Base-by-base conservation (phyloP, 768 basidiomycete species). In the Leccinum rimulosum region DNA sequence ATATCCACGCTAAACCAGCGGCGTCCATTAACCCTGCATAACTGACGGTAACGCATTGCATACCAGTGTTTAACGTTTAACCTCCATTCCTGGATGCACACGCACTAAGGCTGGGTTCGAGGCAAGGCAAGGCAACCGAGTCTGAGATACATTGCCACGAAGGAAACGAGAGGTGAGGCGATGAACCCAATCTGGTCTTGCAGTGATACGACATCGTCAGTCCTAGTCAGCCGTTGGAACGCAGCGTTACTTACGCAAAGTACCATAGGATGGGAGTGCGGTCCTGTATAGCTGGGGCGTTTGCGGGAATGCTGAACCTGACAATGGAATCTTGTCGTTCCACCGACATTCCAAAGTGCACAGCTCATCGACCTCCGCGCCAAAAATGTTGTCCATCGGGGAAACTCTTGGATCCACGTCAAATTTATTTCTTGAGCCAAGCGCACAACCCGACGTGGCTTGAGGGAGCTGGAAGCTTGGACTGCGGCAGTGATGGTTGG, bases 191-290 rank as follows among this genome's bases (percentile, higher is more conserved):
- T 50, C 36, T 61, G 63, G 47, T 66, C 66, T 66, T 71, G 31
- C 19, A 50, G 43, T 31, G 15, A 50, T n/a, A 53, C 6, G 19
- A 14, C 31, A 22, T 22, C 22, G 22, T 22, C 22, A 22, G 22
- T 28, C 35, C 30, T 31, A 25, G 17, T 27, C 10, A 10, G 31
- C 31, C 31, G 12, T 12, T 35, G 3, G 40, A 45, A 38, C 27
- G 22, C 22, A 48, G 11, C 2, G 17, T 8, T 28, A 15, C 6
- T 11, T 38, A 47, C 19, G 28, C 12, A 17, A 4, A 36, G n/a
- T 59, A 80, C 83, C 59, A 82, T 81, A 2, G 84, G 77, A 63
- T 83, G 82, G 61, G 80, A 78, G 65, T 77, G 76, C 3, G 71
- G 54, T 1, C 70, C 75, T 19, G 71, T 66, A 72, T 69, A 66